These are phyloP conservation scores for Retiboletus fuscus DNA, from an alignment of 1,284 basidiomycete genomes.

Conservation along the genomic window DNA sequence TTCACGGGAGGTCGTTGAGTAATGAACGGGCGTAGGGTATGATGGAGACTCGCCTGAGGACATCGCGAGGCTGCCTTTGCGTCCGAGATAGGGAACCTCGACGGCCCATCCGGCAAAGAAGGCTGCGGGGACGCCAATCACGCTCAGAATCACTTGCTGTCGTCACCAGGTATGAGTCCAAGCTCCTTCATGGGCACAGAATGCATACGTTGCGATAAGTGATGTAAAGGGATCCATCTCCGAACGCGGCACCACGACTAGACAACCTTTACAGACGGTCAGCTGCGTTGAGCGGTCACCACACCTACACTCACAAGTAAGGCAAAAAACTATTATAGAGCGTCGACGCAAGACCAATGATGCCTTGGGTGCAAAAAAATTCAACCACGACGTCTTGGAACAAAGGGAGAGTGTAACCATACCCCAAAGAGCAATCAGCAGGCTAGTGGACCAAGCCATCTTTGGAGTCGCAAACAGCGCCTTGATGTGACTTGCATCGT, in stretches of 20 bases:
- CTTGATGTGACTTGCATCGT: conserved; percentile 59
- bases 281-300: conserved; percentile 1
- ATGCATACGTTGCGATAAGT: conserved; percentile 63
- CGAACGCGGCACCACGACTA: conserved; percentile 61
- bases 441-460: conserved; percentile 67
- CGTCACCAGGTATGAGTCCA: conserved; percentile 1
- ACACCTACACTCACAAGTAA: conserved; percentile 54
- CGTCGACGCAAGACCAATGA: conserved; percentile 72
- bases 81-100: conserved; percentile 69
- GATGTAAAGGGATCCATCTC: conserved; percentile 61
- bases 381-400: neutral
- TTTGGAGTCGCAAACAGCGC: conserved; percentile 66
- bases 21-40: neutral
- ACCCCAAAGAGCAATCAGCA: conserved; percentile 70
- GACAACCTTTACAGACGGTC: conserved; percentile 50
- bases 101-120: conserved; percentile 73
- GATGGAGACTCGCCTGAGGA: conserved; percentile 57
- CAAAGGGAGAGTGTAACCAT: conserved; percentile 12
- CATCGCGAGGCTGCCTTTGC: conserved; percentile 70
- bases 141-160: conserved; percentile 69
- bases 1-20: conserved; percentile 48
- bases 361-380: conserved; percentile 48
- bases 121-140: conserved; percentile 76
- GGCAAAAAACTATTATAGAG: conserved; percentile 71
- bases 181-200: conserved; percentile 3